Evolutionary conservation across 169 alveolate genomes (phyloP).

Genomic region (Neospora caninum): DNA sequence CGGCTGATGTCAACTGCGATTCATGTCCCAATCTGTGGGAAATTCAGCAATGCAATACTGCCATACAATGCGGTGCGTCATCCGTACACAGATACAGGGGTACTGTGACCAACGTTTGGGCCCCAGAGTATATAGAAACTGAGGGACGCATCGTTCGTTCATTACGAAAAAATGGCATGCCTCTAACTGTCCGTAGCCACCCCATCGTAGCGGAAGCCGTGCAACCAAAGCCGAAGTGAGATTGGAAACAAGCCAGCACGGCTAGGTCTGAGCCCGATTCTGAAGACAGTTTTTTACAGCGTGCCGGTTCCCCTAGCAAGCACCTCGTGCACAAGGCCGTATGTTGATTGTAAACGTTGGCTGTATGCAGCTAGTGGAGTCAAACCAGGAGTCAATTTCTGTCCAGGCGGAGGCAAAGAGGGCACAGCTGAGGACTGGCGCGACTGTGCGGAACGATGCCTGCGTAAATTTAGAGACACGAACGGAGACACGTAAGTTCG

Average conservation of each 20-base stretch:
- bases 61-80: conserved; percentile 41
- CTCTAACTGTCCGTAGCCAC: too few species aligned
- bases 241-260: too few species aligned
- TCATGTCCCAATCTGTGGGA: conserved; percentile 60
- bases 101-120: too few species aligned
- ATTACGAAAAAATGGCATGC: too few species aligned
- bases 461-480: background rate
- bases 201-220: too few species aligned
- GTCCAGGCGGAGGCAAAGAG: background rate
- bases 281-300: too few species aligned
- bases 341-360: background rate
- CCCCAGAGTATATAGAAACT: too few species aligned
- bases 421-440: conserved; percentile 14
- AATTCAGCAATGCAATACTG: conserved; percentile 16
- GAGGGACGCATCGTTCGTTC: too few species aligned
- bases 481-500: conserved; percentile 30
- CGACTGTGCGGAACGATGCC: conserved; percentile 31
- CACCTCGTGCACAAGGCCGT: too few species aligned
- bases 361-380: conserved; percentile 13
- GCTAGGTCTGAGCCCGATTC: too few species aligned
- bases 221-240: too few species aligned
- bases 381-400: conserved; percentile 16
- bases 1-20: conserved; percentile 31
- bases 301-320: too few species aligned
- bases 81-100: background rate